Evolutionary conservation across 768 basidiomycete species (phyloP), one percentile per base, ranked within the genome.

Genomic region (Collybiopsis confluens): DNA sequence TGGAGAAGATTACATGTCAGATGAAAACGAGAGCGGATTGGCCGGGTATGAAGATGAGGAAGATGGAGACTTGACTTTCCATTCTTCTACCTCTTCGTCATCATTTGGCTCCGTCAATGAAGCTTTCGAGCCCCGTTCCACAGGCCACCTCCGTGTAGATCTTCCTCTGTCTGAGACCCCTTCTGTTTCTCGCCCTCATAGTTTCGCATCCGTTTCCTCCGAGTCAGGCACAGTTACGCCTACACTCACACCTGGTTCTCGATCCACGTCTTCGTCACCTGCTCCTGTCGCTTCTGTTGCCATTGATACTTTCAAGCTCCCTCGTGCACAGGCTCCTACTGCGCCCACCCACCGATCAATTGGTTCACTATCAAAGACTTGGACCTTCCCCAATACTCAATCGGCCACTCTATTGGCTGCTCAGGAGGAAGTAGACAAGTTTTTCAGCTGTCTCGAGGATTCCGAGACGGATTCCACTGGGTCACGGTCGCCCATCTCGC

Each of bases 361-460:
- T 21, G 68, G 69, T 15, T 82, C 82, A 1, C 73, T 88, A 21
- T 80, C 81, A n/a, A 83, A 80, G 68, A 74, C 74, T 0, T 90
- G 88, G 88, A 82, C 84, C 0, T 90, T 90, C 66, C 81, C 81
- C 2, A 72, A 58, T 52, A 73, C 66, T 20, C 37, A 58, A 30
- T 61, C 61, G 4, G 28, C 52, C 8, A 21, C 21, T 35, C 10
- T n/a, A 44, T 2, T 15, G 15, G 16, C 11, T 4, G n/a, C 36
- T 16, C 21, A 23, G n/a, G 75, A 80, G 18, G 79, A 83, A n/a
- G 72, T 87, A 8, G 90, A 92, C 64, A 77, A 74, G 30, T 92
- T 92, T 76, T 92, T 92, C 60, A 83, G 80, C 40, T 92, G 88
- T 56, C 69, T 81, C 36, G 83, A 85, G 49, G 77, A 78, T n/a